These are phyloP conservation scores for Plenodomus tracheiphilus DNA, from an alignment of 2,329 filamentous ascomycete species.

Conservation along the genomic window DNA sequence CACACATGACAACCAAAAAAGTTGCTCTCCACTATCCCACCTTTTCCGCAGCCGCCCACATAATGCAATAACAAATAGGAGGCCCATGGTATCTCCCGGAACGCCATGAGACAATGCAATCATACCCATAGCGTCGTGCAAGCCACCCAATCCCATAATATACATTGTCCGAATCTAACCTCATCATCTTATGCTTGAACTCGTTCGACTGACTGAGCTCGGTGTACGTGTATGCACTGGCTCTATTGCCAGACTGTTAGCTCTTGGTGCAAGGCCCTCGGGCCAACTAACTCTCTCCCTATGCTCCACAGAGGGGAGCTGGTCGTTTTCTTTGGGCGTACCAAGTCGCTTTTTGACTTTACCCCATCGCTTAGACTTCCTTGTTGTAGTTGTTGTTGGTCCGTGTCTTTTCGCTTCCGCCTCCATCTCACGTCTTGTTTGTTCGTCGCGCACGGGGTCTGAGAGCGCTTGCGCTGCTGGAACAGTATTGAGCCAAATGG, in stretches of 20 bases:
- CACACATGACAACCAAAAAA: too few relatives aligned
- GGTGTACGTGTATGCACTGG: conserved; percentile 12
- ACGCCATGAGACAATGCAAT: conserved; percentile 17
- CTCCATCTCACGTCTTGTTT: conserved; percentile 29
- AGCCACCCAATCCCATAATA: background rate
- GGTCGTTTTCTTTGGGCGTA: conserved; percentile 19
- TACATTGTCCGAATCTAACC: background rate
- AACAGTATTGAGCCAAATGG: conserved; percentile 57
- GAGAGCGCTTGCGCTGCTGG: conserved; percentile 55
- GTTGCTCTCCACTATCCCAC: too few relatives aligned
- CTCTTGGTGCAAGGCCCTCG: conserved; percentile 25
- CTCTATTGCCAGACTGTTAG: conserved; percentile 17
- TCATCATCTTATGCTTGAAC: conserved; percentile 1
- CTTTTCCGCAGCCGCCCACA: background rate
- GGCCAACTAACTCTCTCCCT: conserved; percentile 38
- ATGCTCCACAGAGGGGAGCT: conserved; percentile 35
- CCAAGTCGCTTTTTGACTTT: conserved; percentile 28
- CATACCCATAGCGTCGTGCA: conserved; percentile 2
- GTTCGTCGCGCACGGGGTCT: conserved; percentile 50
- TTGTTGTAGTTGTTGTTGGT: conserved; percentile 16
- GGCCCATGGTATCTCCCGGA: conserved; percentile 20
- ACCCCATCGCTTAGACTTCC: conserved; percentile 26
- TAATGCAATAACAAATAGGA: background rate
- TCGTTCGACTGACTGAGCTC: conserved; percentile 7
- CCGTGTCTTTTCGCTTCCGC: conserved; percentile 26